Evolutionary conservation across 2,329 filamentous ascomycete species (phyloP).

Genomic region (Elsinoe fawcettii): DNA sequence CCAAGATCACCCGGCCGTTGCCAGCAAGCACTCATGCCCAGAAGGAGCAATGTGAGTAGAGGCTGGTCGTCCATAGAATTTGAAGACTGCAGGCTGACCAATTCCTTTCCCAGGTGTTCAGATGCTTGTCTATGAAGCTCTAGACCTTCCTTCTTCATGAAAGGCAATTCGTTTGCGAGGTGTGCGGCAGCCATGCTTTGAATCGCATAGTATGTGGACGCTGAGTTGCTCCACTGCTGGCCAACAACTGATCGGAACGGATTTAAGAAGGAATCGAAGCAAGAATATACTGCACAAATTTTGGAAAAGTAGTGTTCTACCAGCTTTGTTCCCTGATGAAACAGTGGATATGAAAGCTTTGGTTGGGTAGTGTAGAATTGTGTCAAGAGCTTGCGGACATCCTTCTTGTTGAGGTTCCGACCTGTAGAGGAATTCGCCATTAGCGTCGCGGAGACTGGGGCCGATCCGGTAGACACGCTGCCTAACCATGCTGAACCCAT

Average conservation of each 20-base stretch:
- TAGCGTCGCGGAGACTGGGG: background rate
- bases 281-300: slow-evolving; percentile 55
- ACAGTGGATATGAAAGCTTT: slow-evolving; percentile 30
- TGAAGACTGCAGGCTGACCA: slow-evolving; percentile 21
- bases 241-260: slow-evolving; percentile 53
- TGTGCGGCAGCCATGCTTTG: slow-evolving; percentile 48
- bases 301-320: slow-evolving; percentile 59
- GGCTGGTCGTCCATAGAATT: slow-evolving; percentile 20
- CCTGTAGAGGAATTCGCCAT: background rate
- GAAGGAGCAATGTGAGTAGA: slow-evolving; percentile 50
- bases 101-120: slow-evolving; percentile 43
- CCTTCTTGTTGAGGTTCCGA: background rate
- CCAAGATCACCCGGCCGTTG: slow-evolving; percentile 51
- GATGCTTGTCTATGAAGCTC: slow-evolving; percentile 27
- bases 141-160: slow-evolving; percentile 21
- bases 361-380: slow-evolving; percentile 24
- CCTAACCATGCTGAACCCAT: background rate
- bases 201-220: slow-evolving; percentile 53
- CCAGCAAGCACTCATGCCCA: slow-evolving; percentile 55
- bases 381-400: slow-evolving; percentile 19
- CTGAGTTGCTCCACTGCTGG: slow-evolving; percentile 50
- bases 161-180: slow-evolving; percentile 22
- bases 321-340: slow-evolving; percentile 47
- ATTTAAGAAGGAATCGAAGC: slow-evolving; percentile 55
- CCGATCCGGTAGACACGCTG: background rate